Evolutionary conservation across 345 rosid species (phyloP).

Genomic region (Melastoma malabathricum): DNA sequence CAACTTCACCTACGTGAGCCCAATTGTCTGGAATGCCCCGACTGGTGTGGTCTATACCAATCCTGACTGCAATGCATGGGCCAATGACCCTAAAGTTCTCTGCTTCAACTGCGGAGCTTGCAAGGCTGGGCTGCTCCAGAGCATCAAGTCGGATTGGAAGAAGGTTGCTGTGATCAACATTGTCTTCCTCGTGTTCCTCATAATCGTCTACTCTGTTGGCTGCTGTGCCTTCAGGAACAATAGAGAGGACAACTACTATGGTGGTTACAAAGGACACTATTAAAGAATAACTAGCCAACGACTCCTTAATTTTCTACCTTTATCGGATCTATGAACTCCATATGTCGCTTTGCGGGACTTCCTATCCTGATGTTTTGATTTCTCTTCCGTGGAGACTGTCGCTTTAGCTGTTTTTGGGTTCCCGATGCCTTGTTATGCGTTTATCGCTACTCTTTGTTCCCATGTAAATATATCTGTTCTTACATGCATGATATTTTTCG

Average conservation of each 20-base stretch:
- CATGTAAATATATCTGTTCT: too few relatives aligned
- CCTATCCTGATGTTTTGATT: too few relatives aligned
- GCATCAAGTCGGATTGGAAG: conserved; percentile 65
- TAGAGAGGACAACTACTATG: conserved; percentile 30
- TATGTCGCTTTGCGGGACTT: too few relatives aligned
- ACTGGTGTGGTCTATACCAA: conserved; percentile 12
- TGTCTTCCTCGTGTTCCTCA: conserved; percentile 57
- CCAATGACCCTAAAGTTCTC: conserved; percentile 15
- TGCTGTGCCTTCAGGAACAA: conserved; percentile 85
- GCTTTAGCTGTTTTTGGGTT: too few relatives aligned
- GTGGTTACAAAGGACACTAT: conserved; percentile 5
- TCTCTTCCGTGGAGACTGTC: too few relatives aligned
- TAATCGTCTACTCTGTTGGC: conserved; percentile 55
- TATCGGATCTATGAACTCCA: too few relatives aligned
- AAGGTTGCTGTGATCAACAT: conserved; percentile 52
- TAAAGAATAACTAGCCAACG: not conserved
- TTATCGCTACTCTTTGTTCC: too few relatives aligned
- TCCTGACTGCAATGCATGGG: conserved; percentile 52
- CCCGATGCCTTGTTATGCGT: too few relatives aligned
- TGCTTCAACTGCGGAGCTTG: conserved; percentile 76
- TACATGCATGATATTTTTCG: too few relatives aligned
- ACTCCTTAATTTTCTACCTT: too few relatives aligned
- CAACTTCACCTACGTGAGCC: conserved; percentile 35
- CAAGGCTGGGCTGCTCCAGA: conserved; percentile 78
- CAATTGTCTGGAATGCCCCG: conserved; percentile 45